Evolutionary conservation across 495 filamentous ascomycete genomes (phyloP).

Genomic region (Glarea lozoyensis): DNA sequence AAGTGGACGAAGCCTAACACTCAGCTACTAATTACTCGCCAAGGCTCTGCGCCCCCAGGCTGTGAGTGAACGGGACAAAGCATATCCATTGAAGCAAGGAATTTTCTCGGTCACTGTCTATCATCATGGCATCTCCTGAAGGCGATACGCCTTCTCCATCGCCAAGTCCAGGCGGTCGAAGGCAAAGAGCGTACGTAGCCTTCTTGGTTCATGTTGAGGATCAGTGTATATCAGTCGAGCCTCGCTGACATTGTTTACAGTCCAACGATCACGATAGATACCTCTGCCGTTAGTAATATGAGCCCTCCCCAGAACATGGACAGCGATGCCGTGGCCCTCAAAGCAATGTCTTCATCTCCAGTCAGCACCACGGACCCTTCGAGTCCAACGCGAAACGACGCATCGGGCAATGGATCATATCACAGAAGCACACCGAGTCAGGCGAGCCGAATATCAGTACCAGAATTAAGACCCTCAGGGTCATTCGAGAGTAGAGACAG

Average conservation of each 20-base stretch:
- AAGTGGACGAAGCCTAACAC: constrained; percentile 6
- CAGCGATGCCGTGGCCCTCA: constrained; percentile 17
- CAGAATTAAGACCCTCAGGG: constrained; percentile 48
- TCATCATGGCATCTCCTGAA: constrained; percentile 10
- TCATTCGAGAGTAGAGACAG: constrained; percentile 72
- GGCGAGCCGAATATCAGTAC: constrained; percentile 26
- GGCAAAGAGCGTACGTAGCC: constrained; percentile 22
- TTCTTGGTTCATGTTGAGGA: constrained; percentile 7
- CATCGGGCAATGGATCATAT: constrained; percentile 8
- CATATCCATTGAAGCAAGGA: too few relatives aligned
- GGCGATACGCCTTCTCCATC: constrained; percentile 8
- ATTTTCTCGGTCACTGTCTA: neutral
- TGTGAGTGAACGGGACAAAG: constrained; percentile 10
- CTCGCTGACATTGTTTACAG: constrained; percentile 15
- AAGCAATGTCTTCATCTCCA: constrained; percentile 19
- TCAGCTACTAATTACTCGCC: constrained; percentile 12
- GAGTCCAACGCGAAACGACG: constrained; percentile 10
- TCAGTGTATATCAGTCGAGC: neutral
- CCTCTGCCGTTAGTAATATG: constrained; percentile 50
- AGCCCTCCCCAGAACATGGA: constrained; percentile 21
- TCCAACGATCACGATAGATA: constrained; percentile 71
- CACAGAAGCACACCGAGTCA: constrained; percentile 11
- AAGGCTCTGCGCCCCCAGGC: constrained; percentile 20
- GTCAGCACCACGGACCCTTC: constrained; percentile 18
- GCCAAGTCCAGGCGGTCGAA: constrained; percentile 15